These are phyloP conservation scores for Trichomonas gallinae DNA, from an alignment of 208 protist species.

Conservation along the genomic window DNA sequence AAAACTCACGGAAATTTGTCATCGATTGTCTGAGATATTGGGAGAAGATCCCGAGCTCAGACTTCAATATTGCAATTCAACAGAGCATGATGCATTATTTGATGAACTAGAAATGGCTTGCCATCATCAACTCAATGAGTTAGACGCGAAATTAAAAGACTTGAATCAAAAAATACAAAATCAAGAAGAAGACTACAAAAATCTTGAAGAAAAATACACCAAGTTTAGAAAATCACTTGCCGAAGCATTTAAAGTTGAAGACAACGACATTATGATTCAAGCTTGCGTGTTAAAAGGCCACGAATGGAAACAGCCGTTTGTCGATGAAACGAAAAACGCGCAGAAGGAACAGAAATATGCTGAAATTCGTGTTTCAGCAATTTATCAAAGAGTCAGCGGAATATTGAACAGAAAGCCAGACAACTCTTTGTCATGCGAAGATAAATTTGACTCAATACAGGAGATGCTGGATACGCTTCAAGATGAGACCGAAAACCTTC, in stretches of 20 bases:
- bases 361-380: not conserved
- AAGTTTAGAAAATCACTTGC: not conserved
- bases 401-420: not conserved
- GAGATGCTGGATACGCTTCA: not conserved
- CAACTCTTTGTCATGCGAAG: not conserved
- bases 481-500: not conserved
- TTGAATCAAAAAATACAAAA: not conserved
- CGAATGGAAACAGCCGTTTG: not conserved
- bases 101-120: not conserved
- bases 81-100: not conserved
- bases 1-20: not conserved
- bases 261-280: not conserved
- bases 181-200: not conserved
- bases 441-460: not conserved
- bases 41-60: not conserved
- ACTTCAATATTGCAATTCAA: not conserved
- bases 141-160: not conserved
- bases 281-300: not conserved
- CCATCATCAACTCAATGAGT: not conserved
- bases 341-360: not conserved
- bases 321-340: not conserved
- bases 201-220: not conserved
- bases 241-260: not conserved
- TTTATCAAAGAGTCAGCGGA: not conserved
- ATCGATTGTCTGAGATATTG: not conserved